phyloP scores from a whole-genome alignment of 129 eudicot species.

The Logfia minima region DNA sequence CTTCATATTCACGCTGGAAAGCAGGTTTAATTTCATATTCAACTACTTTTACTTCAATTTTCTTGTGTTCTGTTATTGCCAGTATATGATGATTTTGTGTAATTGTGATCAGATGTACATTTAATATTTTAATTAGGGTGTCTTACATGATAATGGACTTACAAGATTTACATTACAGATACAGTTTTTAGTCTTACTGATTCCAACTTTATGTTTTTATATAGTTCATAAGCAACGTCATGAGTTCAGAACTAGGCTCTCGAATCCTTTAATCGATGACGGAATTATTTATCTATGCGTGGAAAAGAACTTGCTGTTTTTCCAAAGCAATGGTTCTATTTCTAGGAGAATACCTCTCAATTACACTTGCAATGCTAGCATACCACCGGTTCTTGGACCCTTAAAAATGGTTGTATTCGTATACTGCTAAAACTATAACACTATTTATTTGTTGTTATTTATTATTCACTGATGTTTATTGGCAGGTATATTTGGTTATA shows the following conservation, averaged over 20 bases:
- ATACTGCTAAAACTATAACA: background rate
- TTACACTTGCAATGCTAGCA: conserved; percentile 53
- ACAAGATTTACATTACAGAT: background rate
- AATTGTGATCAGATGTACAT: background rate
- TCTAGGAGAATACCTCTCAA: conserved; percentile 53
- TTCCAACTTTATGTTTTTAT: conserved; percentile 3
- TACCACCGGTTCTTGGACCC: conserved; percentile 73
- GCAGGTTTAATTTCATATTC: conserved; percentile 39
- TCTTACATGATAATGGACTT: background rate
- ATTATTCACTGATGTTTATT: background rate
- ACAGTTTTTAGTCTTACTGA: background rate
- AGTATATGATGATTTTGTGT: background rate
- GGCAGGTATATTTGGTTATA: background rate
- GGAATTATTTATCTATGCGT: conserved; percentile 61
- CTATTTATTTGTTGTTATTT: background rate
- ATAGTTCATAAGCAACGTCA: conserved; percentile 38
- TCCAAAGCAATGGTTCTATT: conserved; percentile 71
- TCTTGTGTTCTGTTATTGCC: background rate
- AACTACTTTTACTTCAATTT: conserved; percentile 1
- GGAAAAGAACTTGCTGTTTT: conserved; percentile 54
- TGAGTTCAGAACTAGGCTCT: conserved; percentile 40
- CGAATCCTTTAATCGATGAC: conserved; percentile 66
- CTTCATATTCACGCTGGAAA: conserved; percentile 29
- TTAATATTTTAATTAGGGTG: background rate
- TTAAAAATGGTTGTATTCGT: conserved; percentile 54